These are phyloP conservation scores for Coemansia sp. DNA, from an alignment of 192 early-diverging fungal genomes.

Conservation along the genomic window DNA sequence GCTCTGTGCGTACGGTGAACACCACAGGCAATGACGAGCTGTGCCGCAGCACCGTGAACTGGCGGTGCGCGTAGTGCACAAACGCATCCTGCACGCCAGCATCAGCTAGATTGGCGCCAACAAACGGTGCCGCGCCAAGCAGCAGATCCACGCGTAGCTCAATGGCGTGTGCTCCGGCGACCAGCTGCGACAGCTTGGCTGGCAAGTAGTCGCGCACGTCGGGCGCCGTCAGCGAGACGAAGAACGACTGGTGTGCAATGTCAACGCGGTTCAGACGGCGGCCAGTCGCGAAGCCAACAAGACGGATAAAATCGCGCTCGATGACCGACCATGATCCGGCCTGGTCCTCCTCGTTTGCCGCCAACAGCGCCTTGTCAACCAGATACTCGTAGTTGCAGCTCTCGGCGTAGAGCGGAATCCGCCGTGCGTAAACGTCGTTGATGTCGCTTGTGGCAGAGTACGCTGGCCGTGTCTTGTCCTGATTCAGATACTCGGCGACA, in stretches of 20 bases:
- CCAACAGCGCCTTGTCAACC: constrained; percentile 54
- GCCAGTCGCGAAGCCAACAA: constrained; percentile 68
- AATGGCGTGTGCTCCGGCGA: constrained; percentile 82
- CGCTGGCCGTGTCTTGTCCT: constrained; percentile 81
- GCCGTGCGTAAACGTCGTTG: constrained; percentile 74
- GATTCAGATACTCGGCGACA: constrained; percentile 74
- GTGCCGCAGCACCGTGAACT: constrained; percentile 74
- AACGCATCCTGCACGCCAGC: constrained; percentile 21
- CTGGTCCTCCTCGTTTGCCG: constrained; percentile 25
- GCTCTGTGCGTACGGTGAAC: constrained; percentile 86
- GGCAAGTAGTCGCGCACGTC: constrained; percentile 60
- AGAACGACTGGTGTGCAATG: constrained; percentile 62
- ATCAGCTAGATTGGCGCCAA: constrained; percentile 20
- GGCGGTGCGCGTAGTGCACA: constrained; percentile 70
- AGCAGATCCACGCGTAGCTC: constrained; percentile 94
- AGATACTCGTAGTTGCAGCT: constrained; percentile 84
- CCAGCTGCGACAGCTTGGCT: constrained; percentile 60
- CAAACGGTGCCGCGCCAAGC: constrained; percentile 45
- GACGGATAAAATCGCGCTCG: constrained; percentile 72
- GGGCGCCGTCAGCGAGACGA: constrained; percentile 83
- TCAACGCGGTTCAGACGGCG: constrained; percentile 36
- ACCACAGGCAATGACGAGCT: constrained; percentile 77
- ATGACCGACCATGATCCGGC: constrained; percentile 67
- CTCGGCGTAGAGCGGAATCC: constrained; percentile 74
- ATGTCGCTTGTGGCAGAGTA: constrained; percentile 73